Percentiles rank a stretch among this genome's conserved stretches.
Conservation (phyloP, 257 asterid species). For the Capsicum baccatum region DNA sequence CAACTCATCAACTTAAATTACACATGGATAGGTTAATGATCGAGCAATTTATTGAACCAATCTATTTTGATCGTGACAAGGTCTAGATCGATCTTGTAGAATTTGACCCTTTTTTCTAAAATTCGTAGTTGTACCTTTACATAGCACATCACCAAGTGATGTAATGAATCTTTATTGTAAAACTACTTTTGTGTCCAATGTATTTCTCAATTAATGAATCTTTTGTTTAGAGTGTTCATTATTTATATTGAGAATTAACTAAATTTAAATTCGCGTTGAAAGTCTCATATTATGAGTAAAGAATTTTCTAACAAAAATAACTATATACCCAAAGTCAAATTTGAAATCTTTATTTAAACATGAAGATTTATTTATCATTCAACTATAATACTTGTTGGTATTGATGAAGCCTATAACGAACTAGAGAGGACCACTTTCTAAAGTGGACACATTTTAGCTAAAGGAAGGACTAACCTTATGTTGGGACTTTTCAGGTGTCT, state of each 20-base stretch:
- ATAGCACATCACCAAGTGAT: background rate
- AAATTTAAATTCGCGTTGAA: background rate
- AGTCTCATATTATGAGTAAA: background rate
- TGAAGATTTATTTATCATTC: background rate
- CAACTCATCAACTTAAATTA: too few relatives aligned
- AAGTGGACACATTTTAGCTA: background rate
- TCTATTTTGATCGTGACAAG: too few relatives aligned
- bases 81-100: too few relatives aligned
- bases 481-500: background rate
- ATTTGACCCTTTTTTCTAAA: background rate
- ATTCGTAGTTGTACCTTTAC: background rate
- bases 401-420: background rate
- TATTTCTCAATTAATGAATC: background rate
- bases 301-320: background rate
- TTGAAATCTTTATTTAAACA: background rate
- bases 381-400: background rate
- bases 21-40: too few relatives aligned
- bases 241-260: background rate
- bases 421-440: background rate
- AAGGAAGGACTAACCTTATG: constrained; percentile 2
- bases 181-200: background rate
- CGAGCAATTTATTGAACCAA: too few relatives aligned
- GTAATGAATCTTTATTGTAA: background rate
- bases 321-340: background rate
- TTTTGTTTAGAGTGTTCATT: background rate